These are phyloP conservation scores for Monosporozyma servazzii DNA, from an alignment of 805 yeast genomes.

Conservation along the genomic window DNA sequence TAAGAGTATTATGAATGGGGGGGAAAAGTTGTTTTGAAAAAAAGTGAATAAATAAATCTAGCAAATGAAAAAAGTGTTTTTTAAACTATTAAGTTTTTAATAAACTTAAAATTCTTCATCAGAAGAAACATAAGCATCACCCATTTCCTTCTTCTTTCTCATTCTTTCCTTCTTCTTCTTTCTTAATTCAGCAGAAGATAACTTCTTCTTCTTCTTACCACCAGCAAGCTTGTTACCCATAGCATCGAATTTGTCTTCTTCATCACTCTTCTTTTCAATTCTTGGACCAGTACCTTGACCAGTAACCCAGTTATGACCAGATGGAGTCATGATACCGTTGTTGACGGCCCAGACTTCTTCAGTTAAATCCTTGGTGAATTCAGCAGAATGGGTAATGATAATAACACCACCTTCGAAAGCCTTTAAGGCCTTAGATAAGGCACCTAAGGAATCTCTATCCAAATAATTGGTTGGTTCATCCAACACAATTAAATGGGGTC, in stretches of 20 bases:
- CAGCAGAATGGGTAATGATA: conserved; percentile 99
- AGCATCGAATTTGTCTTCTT: conserved; percentile 98
- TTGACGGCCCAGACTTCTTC: conserved; percentile 99
- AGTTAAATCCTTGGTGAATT: conserved; percentile 98
- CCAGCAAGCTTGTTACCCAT: conserved; percentile 99
- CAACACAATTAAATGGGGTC: conserved; percentile 98
- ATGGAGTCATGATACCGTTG: conserved; percentile 98
- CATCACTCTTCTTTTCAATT: conserved; percentile 90
- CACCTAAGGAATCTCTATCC: conserved; percentile 99
- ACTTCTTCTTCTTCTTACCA: conserved; percentile 93
- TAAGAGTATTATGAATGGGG: conserved; percentile 1
- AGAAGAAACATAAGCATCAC: conserved; percentile 98
- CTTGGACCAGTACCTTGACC: conserved; percentile 99
- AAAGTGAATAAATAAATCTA: conserved; percentile 4
- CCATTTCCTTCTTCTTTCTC: conserved; percentile 99
- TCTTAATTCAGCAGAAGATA: conserved; percentile 98
- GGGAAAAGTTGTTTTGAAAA: too few species aligned
- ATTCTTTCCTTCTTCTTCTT: conserved; percentile 99
- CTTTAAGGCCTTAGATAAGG: conserved; percentile 97
- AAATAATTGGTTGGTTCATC: conserved; percentile 99
- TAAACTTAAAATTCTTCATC: conserved; percentile 62
- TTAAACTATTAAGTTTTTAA: neutral
- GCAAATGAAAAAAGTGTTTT: neutral
- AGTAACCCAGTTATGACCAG: conserved; percentile 99
- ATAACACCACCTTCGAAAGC: conserved; percentile 99